Percentiles rank a stretch among this genome's conserved stretches.
Conservation (phyloP, 2,329 filamentous ascomycete species). For the Colletotrichum sp. region DNA sequence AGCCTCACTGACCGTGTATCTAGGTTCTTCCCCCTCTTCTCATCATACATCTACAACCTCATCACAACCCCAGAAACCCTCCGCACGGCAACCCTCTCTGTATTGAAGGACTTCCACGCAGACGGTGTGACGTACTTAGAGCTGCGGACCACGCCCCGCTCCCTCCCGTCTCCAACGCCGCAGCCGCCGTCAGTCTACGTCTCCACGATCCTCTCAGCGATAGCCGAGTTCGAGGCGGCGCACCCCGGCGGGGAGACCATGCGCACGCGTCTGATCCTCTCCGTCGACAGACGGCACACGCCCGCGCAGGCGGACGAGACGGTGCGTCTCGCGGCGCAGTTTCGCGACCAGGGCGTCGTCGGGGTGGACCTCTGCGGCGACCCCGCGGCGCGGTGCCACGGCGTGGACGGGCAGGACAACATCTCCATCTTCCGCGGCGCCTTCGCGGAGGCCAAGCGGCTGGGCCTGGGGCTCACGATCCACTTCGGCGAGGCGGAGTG, state of each 20-base stretch:
- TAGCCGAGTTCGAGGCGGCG: constrained; percentile 54
- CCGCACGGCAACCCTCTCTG: constrained; percentile 65
- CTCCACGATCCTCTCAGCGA: constrained; percentile 66
- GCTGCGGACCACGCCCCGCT: constrained; percentile 78
- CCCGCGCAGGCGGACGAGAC: constrained; percentile 65
- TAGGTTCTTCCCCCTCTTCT: constrained; percentile 81
- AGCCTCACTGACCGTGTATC: neutral
- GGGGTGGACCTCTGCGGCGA: constrained; percentile 83
- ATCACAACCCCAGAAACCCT: constrained; percentile 67
- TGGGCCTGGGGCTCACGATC: constrained; percentile 69
- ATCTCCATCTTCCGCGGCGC: constrained; percentile 64
- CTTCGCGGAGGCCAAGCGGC: constrained; percentile 60
- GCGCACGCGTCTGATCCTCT: constrained; percentile 72
- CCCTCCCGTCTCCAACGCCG: neutral
- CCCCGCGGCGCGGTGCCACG: constrained; percentile 56
- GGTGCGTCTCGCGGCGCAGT: constrained; percentile 65
- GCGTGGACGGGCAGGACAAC: constrained; percentile 60
- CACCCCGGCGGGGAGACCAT: constrained; percentile 43
- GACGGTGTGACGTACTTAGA: constrained; percentile 83
- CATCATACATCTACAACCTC: constrained; percentile 79
- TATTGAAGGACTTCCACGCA: constrained; percentile 68
- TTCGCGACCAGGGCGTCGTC: constrained; percentile 63
- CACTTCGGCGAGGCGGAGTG: constrained; percentile 77
- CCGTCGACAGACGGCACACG: constrained; percentile 72
- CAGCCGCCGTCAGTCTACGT: constrained; percentile 65